Percentiles rank a stretch among this genome's conserved stretches.
These are phyloP conservation scores for Parietaria judaica DNA, from an alignment of 306 rosid species.

Conservation along the genomic window DNA sequence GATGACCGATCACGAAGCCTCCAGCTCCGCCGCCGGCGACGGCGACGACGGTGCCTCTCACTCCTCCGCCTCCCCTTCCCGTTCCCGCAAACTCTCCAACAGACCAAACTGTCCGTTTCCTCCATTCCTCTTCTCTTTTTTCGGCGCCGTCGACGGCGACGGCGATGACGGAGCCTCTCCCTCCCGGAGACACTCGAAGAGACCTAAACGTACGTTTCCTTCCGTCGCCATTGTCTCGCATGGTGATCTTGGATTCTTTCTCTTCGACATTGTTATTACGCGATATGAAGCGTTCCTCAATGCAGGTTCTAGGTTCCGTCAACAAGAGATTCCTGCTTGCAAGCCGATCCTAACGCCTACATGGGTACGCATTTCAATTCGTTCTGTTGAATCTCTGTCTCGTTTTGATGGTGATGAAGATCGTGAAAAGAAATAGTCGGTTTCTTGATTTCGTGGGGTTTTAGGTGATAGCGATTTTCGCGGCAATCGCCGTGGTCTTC, in stretches of 20 bases:
- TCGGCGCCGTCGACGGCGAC: no score
- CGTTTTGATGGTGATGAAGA: background rate
- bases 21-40: slow-evolving; percentile 12
- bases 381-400: slow-evolving; percentile 3
- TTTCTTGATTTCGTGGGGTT: background rate
- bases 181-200: no score
- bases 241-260: no score
- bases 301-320: slow-evolving; percentile 76
- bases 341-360: slow-evolving; percentile 86
- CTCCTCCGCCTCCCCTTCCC: slow-evolving; percentile 2
- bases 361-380: slow-evolving; percentile 40
- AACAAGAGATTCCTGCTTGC: slow-evolving; percentile 95
- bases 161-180: no score
- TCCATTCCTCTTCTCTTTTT: background rate
- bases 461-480: slow-evolving; percentile 61
- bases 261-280: background rate
- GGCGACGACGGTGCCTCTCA: slow-evolving; percentile 1
- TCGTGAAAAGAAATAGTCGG: no score
- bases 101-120: slow-evolving; percentile 25
- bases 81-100: no score
- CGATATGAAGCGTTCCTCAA: no score
- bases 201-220: no score
- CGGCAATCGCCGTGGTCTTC: slow-evolving; percentile 50
- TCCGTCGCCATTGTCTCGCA: no score
- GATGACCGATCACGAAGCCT: slow-evolving; percentile 7